Evolutionary conservation across 148 eudicot species (phyloP).

Genomic region (Vaccinium macrocarpon): DNA sequence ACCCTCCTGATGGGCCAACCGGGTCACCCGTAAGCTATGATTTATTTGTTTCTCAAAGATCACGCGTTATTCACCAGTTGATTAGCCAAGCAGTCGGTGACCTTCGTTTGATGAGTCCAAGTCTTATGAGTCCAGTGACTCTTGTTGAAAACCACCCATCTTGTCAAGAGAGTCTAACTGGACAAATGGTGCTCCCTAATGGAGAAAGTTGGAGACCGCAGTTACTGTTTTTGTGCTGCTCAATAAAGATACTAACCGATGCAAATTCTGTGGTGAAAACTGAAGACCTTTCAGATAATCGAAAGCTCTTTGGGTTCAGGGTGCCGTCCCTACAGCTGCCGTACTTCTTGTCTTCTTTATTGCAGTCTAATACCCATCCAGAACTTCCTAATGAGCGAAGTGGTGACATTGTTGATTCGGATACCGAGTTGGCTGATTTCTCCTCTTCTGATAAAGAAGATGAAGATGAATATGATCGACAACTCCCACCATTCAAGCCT

Average conservation of each 20-base stretch:
- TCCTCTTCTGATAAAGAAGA: constrained; percentile 22
- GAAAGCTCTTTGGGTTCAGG: constrained; percentile 20
- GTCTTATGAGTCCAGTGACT: constrained; percentile 26
- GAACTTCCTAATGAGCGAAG: constrained; percentile 22
- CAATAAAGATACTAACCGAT: constrained; percentile 39
- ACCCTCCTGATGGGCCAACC: constrained; percentile 42
- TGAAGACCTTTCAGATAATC: constrained; percentile 8
- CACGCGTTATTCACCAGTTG: constrained; percentile 32
- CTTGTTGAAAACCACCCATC: constrained; percentile 41
- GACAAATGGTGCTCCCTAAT: constrained; percentile 22
- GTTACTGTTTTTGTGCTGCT: constrained; percentile 42
- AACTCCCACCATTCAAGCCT: constrained; percentile 23
- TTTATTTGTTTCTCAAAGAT: constrained; percentile 29
- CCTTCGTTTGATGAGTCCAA: constrained; percentile 14
- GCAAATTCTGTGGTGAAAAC: constrained; percentile 14
- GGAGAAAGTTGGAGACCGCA: constrained; percentile 38
- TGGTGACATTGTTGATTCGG: constrained; percentile 13
- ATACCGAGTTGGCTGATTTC: constrained; percentile 22
- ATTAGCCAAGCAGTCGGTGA: constrained; percentile 30
- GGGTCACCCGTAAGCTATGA: constrained; percentile 40
- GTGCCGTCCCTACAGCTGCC: constrained; percentile 19
- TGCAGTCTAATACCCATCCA: constrained; percentile 25
- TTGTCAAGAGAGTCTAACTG: constrained; percentile 11
- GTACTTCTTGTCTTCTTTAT: constrained; percentile 26
- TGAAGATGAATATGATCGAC: constrained; percentile 25